phyloP scores from a whole-genome alignment of 768 basidiomycete genomes.

The Rhodosporidiobolus sp. region DNA sequence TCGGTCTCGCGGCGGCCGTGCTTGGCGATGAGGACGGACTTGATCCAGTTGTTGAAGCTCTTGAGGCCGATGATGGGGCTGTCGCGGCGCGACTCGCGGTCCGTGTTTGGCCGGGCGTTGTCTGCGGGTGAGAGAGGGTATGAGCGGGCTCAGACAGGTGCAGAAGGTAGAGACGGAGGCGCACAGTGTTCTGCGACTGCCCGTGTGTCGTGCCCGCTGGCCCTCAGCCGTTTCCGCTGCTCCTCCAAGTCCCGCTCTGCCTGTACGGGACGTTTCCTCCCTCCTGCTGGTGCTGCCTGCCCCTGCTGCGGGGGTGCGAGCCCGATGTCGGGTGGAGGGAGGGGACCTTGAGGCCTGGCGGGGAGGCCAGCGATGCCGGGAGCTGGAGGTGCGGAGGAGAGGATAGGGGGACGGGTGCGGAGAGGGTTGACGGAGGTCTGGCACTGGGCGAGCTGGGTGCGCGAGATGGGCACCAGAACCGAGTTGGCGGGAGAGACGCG shows the following conservation, averaged over 20 bases:
- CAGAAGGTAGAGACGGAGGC: not conserved
- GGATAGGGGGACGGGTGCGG: constrained; percentile 1
- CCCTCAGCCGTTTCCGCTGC: not conserved
- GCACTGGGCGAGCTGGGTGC: constrained; percentile 60
- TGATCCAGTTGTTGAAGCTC: constrained; percentile 99
- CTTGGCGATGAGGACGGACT: constrained; percentile 88
- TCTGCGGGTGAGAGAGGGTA: constrained; percentile 51
- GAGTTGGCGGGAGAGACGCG: constrained; percentile 29
- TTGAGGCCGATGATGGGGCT: constrained; percentile 97
- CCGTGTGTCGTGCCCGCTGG: constrained; percentile 8
- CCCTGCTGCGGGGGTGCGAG: not conserved
- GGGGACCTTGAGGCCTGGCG: not conserved
- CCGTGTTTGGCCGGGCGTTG: constrained; percentile 88
- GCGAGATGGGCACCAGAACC: constrained; percentile 54
- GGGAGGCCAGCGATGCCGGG: not conserved
- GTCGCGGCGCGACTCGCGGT: constrained; percentile 72
- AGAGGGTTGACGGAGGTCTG: constrained; percentile 21
- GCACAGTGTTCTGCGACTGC: constrained; percentile 38
- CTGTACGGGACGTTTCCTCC: constrained; percentile 2
- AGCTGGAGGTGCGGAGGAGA: not conserved
- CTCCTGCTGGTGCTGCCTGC: not conserved
- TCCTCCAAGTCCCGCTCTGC: not conserved
- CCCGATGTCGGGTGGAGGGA: not conserved
- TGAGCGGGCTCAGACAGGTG: not conserved
- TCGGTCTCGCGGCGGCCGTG: constrained; percentile 51